A percentile compares a stretch with the other conserved stretches of the same genome.
Evolutionary conservation across 305 asterid genomes (phyloP).

Genomic region (Stenogyne calaminthoides): DNA sequence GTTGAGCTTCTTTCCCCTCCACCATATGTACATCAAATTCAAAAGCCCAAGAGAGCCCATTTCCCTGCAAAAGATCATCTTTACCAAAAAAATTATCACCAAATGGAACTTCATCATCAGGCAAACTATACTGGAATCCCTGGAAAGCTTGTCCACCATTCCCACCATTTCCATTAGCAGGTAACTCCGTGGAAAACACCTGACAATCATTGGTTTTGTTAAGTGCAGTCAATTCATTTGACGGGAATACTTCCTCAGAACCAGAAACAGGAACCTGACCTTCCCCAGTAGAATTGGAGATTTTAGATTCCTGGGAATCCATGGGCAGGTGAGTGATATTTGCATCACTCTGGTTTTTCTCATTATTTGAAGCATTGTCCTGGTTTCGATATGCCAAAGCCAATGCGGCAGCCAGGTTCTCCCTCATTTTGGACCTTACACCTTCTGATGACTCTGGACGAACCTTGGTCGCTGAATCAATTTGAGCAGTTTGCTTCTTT

Average conservation of each 20-base stretch:
- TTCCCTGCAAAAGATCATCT: conserved; percentile 97
- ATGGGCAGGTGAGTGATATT: conserved; percentile 30
- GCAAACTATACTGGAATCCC: conserved; percentile 59
- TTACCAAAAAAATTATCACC: conserved; percentile 76
- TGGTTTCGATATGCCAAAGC: conserved; percentile 53
- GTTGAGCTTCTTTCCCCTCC: conserved; percentile 51
- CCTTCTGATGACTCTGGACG: conserved; percentile 63
- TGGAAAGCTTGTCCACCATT: conserved; percentile 44
- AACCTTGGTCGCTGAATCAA: conserved; percentile 55
- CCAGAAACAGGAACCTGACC: conserved; percentile 40
- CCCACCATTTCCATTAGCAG: conserved; percentile 42
- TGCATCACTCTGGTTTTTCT: conserved; percentile 35
- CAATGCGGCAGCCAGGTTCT: conserved; percentile 78
- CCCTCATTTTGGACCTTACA: conserved; percentile 95
- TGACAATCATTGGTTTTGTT: conserved; percentile 41
- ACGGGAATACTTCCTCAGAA: conserved; percentile 31
- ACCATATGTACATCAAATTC: conserved; percentile 64
- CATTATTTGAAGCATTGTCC: conserved; percentile 42
- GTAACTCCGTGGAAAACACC: conserved; percentile 42
- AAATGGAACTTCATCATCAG: conserved; percentile 72
- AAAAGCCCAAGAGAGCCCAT: conserved; percentile 98
- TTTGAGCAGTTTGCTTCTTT: conserved; percentile 55
- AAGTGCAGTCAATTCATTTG: conserved; percentile 35
- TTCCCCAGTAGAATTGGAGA: conserved; percentile 34
- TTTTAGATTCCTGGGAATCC: conserved; percentile 41